Evolutionary conservation across 2,329 filamentous ascomycete genomes (phyloP), one percentile per base, ranked within the genome.

Genomic region (Mollisiaceae sp.): DNA sequence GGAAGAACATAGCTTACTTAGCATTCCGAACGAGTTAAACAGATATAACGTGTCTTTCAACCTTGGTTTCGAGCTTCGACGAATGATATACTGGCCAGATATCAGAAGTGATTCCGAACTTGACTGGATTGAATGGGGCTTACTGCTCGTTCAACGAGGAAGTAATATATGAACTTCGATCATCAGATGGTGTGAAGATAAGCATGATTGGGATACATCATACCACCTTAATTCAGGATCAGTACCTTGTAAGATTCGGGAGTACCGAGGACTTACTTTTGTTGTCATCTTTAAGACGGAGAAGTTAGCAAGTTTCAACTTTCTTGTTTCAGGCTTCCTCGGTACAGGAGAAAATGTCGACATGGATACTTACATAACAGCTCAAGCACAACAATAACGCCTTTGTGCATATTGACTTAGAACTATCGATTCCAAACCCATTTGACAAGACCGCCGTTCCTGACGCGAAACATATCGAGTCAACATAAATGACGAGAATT

Each of bases 91-190:
- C 72, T 74, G 11, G 4, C 11, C 41, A 15, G 2, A 8, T 35
- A 27, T 65, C 9, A 67, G 57, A 22, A 1, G 5, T 12, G 27
- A 52, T 12, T 4, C 5, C 11, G 14, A 22, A 14, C 15, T 14
- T 4, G 5, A 52, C 15, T 4, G n/a, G 12, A 15, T 12, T n/a
- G 14, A 39, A 18, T 35, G 4, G 22, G 11, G 63, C 66, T 52
- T 66, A 86, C 85, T 52, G 84, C 86, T 76, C 87, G 87, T 73
- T 90, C 88, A 0, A 88, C 86, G 2, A 90, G 78, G 72, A 89
- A 90, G 32, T 86, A 79, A 71, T 89, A 90, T n/a, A 89, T 86
- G 24, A 89, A 58, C 73, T 74, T 8, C 2, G 32, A 22, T 8
- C 1, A 32, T 72, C 14, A 69, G 54, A n/a, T 35, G 24, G n/a